Percentiles rank a stretch among this genome's conserved stretches.
Evolutionary conservation across 1,284 basidiomycete species (phyloP).

Genomic region (Pseudozyma tsukubaensis): DNA sequence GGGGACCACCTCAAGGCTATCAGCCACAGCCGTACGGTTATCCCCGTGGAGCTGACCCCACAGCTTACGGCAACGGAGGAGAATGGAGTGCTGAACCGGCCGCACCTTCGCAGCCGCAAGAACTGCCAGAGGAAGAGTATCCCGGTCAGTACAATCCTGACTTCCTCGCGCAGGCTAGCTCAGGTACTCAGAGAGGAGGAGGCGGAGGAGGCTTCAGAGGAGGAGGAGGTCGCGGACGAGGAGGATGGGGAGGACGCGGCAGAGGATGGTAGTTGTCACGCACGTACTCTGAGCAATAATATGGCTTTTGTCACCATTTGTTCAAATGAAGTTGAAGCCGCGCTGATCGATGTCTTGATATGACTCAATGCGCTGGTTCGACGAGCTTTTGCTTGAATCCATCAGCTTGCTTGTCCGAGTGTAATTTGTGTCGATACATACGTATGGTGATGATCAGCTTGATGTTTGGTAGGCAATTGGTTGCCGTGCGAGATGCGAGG

Average conservation of each 20-base stretch:
- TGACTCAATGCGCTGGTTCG: too few species aligned
- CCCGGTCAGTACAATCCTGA: slow-evolving; percentile 50
- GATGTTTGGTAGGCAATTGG: not conserved
- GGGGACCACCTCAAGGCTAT: slow-evolving; percentile 17
- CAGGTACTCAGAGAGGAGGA: slow-evolving; percentile 11
- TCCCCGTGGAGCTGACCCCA: slow-evolving; percentile 1
- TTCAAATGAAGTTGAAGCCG: not conserved
- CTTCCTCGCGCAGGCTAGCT: slow-evolving; percentile 27
- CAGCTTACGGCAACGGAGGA: not conserved
- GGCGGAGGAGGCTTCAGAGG: slow-evolving; percentile 11
- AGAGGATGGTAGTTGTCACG: slow-evolving; percentile 23
- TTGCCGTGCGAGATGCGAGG: slow-evolving; percentile 16
- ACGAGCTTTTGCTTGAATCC: too few species aligned
- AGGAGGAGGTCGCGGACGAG: slow-evolving; percentile 15
- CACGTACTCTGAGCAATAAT: not conserved
- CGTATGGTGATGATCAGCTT: not conserved
- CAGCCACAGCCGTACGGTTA: slow-evolving; percentile 6
- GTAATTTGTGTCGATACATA: not conserved
- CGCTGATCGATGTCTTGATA: not conserved
- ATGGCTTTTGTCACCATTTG: not conserved
- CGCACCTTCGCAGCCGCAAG: slow-evolving; percentile 13
- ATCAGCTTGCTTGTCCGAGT: too few species aligned
- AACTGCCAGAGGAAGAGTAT: slow-evolving; percentile 50
- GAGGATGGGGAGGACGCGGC: slow-evolving; percentile 14
- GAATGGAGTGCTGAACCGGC: slow-evolving; percentile 9